A percentile compares a stretch with the other conserved stretches of the same genome.
Evolutionary conservation across 2,329 filamentous ascomycete genomes (phyloP).

Genomic region (Aspergillus fumigatus): DNA sequence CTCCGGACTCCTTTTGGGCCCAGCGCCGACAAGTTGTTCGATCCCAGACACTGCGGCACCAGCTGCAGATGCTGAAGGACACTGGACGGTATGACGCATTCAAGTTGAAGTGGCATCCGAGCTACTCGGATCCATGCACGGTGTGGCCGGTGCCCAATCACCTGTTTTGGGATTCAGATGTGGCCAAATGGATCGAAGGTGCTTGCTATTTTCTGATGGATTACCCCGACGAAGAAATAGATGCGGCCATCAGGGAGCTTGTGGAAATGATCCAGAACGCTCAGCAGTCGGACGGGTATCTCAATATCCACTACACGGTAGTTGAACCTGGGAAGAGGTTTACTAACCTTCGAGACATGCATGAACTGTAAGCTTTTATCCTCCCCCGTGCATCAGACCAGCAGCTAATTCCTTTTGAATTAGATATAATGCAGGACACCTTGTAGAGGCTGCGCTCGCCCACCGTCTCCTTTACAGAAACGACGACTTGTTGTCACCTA

Average conservation of each 20-base stretch:
- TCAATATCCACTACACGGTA: slow-evolving; percentile 61
- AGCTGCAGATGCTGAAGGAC: slow-evolving; percentile 50
- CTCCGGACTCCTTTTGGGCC: slow-evolving; percentile 29
- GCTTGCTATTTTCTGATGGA: slow-evolving; percentile 52
- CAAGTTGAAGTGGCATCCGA: slow-evolving; percentile 53
- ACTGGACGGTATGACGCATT: slow-evolving; percentile 58
- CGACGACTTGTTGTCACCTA: slow-evolving; percentile 47
- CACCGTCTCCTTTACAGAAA: slow-evolving; percentile 53
- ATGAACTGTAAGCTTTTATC: slow-evolving; percentile 50
- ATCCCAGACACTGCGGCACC: slow-evolving; percentile 46
- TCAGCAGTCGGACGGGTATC: slow-evolving; percentile 57
- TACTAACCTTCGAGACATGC: slow-evolving; percentile 57
- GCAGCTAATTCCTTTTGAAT: background rate
- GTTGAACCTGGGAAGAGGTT: slow-evolving; percentile 54
- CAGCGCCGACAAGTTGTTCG: slow-evolving; percentile 40
- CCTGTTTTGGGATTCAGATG: slow-evolving; percentile 56
- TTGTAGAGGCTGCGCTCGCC: slow-evolving; percentile 58
- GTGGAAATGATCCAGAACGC: slow-evolving; percentile 54
- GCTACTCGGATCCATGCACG: slow-evolving; percentile 48
- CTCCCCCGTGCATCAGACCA: background rate
- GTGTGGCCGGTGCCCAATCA: slow-evolving; percentile 56
- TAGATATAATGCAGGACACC: slow-evolving; percentile 57
- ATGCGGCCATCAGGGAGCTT: slow-evolving; percentile 51
- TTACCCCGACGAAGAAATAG: slow-evolving; percentile 43
- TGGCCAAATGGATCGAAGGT: slow-evolving; percentile 60